Conservation (phyloP, 1,139 yeast genomes). For the Diutina scorzettiae region DNA sequence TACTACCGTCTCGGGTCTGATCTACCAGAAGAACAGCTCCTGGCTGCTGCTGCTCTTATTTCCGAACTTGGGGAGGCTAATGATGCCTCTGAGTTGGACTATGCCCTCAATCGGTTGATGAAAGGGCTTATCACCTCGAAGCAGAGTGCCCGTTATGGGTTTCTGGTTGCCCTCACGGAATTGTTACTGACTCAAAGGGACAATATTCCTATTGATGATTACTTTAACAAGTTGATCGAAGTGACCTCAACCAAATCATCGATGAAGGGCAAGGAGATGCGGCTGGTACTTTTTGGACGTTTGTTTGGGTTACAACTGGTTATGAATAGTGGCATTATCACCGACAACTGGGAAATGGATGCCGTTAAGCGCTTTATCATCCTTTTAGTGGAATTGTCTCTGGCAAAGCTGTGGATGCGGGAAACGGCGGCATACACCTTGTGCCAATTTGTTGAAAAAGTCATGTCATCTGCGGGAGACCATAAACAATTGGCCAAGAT, state of each 20-base stretch:
- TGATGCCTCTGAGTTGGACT: constrained; percentile 57
- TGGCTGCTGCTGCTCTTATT: constrained; percentile 59
- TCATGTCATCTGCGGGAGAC: constrained; percentile 13
- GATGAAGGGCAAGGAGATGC: constrained; percentile 70
- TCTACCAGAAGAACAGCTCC: constrained; percentile 55
- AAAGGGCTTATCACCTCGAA: constrained; percentile 75
- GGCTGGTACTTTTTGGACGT: constrained; percentile 72
- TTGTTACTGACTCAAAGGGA: constrained; percentile 23
- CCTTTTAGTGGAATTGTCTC: constrained; percentile 45
- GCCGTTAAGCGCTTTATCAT: constrained; percentile 28
- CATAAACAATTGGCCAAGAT: constrained; percentile 13
- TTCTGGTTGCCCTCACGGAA: constrained; percentile 80
- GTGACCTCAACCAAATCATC: constrained; percentile 34
- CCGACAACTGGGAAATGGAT: constrained; percentile 12
- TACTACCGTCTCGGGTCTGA: constrained; percentile 76
- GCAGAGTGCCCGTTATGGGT: constrained; percentile 80
- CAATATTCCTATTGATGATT: constrained; percentile 22
- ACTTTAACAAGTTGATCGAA: constrained; percentile 30
- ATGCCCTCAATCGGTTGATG: constrained; percentile 66
- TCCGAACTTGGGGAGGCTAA: constrained; percentile 40
- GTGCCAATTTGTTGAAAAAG: constrained; percentile 30
- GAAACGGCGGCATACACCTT: constrained; percentile 71
- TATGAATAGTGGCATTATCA: constrained; percentile 43
- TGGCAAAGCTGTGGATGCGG: constrained; percentile 70
- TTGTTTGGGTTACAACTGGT: constrained; percentile 77